Base-by-base conservation (phyloP, 441 rosid genomes). In the Adansonia grandidieri region DNA sequence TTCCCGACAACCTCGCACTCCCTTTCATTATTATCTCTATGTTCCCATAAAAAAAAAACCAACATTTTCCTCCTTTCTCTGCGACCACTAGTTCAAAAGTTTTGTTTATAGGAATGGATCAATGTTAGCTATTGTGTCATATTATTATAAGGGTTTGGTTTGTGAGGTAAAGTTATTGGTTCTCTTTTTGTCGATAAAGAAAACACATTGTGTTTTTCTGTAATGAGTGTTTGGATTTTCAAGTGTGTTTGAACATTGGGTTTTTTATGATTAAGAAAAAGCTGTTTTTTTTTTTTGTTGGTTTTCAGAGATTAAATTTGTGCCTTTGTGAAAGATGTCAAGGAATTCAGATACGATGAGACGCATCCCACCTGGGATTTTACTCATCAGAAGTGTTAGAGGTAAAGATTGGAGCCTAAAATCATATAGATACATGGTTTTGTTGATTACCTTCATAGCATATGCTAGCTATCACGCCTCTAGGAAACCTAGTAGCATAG, bases 401-500 rank as follows among this genome's bases (percentile, higher is more conserved):
- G 93, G 97, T 54, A 85, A 84, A 44, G 91, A 96, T 79, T 91
- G 92, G 94, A 88, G 86, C 73, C 81, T 95, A 1, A 86, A 75
- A 15, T 85, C 96, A 15, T 91, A 86, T 67, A 86, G 97, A 51
- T 96, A 94, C 78, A 77, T 82, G 50, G 83, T 92, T 79, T 80
- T 96, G 70, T 75, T 96, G 80, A 51, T 96, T 78, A 92, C 94
- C 48, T 92, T 92, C 86, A 81, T 92, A 51, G 97, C 97, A 0
- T 92, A 91, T 75, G 80, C 93, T 56, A 86, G 90, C 86, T 92
- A 96, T 71, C 97, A 94, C 64, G 99, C 98, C 3, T 96, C 97
- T 50, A 87, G 97, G 57, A 96, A 96, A 62, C 98, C 98, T 6
- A 91, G 91, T 78, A 92, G 97, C 85, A 96, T 94, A 79, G 98